A percentile compares a stretch with the other conserved stretches of the same genome.
phyloP scores from a whole-genome alignment of 2,329 filamentous ascomycete genomes.

The Delphinella strobiligena region DNA sequence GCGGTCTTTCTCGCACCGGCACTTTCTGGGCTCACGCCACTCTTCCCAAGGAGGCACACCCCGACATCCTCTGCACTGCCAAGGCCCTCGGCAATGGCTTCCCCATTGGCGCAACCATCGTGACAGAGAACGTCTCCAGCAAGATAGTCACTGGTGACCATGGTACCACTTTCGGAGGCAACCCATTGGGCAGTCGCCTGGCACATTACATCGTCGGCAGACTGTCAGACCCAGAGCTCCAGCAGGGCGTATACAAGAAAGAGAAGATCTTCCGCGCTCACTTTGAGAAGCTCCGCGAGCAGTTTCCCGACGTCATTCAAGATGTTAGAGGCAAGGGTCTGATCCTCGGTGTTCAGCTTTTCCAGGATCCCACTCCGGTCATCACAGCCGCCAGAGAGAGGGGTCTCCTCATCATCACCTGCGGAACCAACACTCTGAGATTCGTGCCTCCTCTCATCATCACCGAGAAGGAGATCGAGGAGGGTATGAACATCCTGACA shows the following conservation, averaged over 20 bases:
- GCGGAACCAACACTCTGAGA: constrained; percentile 79
- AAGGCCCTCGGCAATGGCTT: constrained; percentile 96
- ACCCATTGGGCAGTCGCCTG: constrained; percentile 72
- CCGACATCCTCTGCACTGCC: constrained; percentile 85
- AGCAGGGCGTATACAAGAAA: constrained; percentile 58
- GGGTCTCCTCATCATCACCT: constrained; percentile 81
- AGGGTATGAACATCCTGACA: constrained; percentile 64
- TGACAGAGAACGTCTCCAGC: constrained; percentile 54
- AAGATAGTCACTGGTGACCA: constrained; percentile 70
- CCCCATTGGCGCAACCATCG: constrained; percentile 75
- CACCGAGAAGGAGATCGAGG: constrained; percentile 64
- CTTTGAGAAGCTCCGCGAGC: constrained; percentile 44
- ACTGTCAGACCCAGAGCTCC: constrained; percentile 58
- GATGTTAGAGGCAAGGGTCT: constrained; percentile 76
- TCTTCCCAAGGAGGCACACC: constrained; percentile 69
- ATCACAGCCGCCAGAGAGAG: constrained; percentile 78
- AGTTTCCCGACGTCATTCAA: constrained; percentile 58
- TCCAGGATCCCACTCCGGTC: constrained; percentile 57
- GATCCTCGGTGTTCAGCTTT: constrained; percentile 77
- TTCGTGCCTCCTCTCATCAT: constrained; percentile 85
- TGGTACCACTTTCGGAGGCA: constrained; percentile 88
- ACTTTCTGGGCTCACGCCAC: constrained; percentile 76
- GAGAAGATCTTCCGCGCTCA: constrained; percentile 46
- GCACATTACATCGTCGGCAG: constrained; percentile 76
- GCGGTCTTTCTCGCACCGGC: constrained; percentile 78